phyloP scores from a whole-genome alignment of 495 filamentous ascomycete genomes.

The Penicillium verhagenii region DNA sequence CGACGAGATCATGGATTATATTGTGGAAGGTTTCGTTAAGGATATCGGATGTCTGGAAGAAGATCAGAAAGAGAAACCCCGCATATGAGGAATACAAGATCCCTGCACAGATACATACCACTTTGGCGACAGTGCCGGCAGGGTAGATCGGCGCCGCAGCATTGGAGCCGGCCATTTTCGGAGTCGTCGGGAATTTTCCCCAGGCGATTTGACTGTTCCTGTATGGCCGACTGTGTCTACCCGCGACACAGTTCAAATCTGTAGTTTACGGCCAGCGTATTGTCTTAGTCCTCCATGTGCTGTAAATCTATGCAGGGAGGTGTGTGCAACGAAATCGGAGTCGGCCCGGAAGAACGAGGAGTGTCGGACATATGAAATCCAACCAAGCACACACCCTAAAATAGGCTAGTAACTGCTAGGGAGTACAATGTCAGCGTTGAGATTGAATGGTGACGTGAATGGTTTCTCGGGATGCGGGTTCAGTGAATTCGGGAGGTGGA shows the following conservation, averaged over 20 bases:
- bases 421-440: not conserved
- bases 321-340: slow-evolving; percentile 15
- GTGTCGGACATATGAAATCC: slow-evolving; percentile 8
- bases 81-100: not conserved
- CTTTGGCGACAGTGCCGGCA: slow-evolving; percentile 44
- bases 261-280: slow-evolving; percentile 19
- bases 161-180: slow-evolving; percentile 41
- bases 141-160: slow-evolving; percentile 34
- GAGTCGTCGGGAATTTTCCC: slow-evolving; percentile 12
- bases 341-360: slow-evolving; percentile 15
- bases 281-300: slow-evolving; percentile 31
- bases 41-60: slow-evolving; percentile 47
- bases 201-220: slow-evolving; percentile 6
- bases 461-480: not conserved
- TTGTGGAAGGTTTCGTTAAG: slow-evolving; percentile 71
- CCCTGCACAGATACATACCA: slow-evolving; percentile 33
- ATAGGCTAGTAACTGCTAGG: not conserved
- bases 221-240: slow-evolving; percentile 24
- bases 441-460: not conserved
- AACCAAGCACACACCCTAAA: slow-evolving; percentile 1
- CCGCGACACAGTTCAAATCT: slow-evolving; percentile 27
- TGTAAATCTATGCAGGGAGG: slow-evolving; percentile 27
- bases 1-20: slow-evolving; percentile 66
- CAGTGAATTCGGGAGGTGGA: not conserved
- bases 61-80: slow-evolving; percentile 11